Conservation (phyloP, 306 rosid species). For the Quercus aquifolioides region DNA sequence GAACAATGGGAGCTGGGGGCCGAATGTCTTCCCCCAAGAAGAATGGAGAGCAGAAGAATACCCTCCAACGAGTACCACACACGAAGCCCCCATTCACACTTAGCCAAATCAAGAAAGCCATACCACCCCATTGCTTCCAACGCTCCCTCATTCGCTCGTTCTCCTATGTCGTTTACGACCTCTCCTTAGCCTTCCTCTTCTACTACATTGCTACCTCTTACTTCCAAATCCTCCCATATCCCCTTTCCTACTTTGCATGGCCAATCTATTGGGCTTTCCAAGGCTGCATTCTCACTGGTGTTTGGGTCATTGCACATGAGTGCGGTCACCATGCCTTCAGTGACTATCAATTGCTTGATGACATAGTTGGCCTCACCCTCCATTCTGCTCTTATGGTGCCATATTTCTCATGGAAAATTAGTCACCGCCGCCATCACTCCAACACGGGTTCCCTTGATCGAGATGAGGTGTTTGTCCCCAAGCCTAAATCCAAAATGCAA, state of each 20-base stretch:
- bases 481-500: conserved; percentile 34
- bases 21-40: not conserved
- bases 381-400: conserved; percentile 61
- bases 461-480: conserved; percentile 77
- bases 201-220: conserved; percentile 38
- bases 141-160: conserved; percentile 60
- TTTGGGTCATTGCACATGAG: conserved; percentile 84
- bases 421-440: conserved; percentile 77
- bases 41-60: conserved; percentile 1
- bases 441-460: conserved; percentile 67
- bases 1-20: conserved; percentile 21
- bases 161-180: conserved; percentile 49
- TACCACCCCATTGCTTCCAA: conserved; percentile 67
- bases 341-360: conserved; percentile 57
- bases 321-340: conserved; percentile 89
- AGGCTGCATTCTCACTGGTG: conserved; percentile 60
- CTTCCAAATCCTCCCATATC: conserved; percentile 51
- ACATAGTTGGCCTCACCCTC: conserved; percentile 52
- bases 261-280: conserved; percentile 62
- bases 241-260: conserved; percentile 48
- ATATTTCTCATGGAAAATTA: conserved; percentile 72
- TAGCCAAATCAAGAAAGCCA: conserved; percentile 59
- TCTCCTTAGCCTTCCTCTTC: conserved; percentile 23
- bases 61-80: conserved; percentile 43
- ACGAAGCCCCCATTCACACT: conserved; percentile 62